Conservation (phyloP, 768 basidiomycete species). For the Lactarius sp. region DNA sequence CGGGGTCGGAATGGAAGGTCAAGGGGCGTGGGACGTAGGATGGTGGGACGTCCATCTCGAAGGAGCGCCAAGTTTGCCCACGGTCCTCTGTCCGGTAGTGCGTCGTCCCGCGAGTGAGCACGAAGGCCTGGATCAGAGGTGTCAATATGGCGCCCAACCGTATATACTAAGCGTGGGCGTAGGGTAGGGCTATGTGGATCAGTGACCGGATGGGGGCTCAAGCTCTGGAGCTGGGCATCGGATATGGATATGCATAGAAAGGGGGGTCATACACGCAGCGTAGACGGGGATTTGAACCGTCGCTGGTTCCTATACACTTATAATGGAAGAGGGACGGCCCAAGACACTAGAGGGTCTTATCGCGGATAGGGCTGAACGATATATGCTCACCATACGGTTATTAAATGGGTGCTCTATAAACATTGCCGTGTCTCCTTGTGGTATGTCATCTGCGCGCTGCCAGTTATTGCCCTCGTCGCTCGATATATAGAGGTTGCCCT, state of each 20-base stretch:
- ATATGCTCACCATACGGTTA: constrained; percentile 37
- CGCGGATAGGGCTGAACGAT: background rate
- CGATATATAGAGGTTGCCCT: constrained; percentile 71
- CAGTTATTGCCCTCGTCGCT: constrained; percentile 82
- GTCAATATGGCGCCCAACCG: background rate
- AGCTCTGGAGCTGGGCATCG: background rate
- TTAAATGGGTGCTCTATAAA: constrained; percentile 87
- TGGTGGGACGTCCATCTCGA: constrained; percentile 59
- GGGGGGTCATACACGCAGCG: background rate
- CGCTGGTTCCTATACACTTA: background rate
- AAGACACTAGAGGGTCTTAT: background rate
- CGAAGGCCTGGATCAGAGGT: constrained; percentile 62
- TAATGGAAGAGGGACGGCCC: background rate
- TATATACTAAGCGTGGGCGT: background rate
- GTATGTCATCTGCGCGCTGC: constrained; percentile 45
- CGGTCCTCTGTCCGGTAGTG: constrained; percentile 89
- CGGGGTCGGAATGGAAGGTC: constrained; percentile 78
- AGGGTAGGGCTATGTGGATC: background rate
- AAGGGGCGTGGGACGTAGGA: constrained; percentile 60
- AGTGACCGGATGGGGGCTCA: background rate
- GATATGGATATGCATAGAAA: background rate
- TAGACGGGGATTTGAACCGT: background rate
- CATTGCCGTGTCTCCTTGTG: constrained; percentile 56
- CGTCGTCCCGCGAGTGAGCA: constrained; percentile 62
- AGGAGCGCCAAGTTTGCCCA: constrained; percentile 82